Conservation (phyloP, 2,329 filamentous ascomycete genomes). For the Knufia fluminis region DNA sequence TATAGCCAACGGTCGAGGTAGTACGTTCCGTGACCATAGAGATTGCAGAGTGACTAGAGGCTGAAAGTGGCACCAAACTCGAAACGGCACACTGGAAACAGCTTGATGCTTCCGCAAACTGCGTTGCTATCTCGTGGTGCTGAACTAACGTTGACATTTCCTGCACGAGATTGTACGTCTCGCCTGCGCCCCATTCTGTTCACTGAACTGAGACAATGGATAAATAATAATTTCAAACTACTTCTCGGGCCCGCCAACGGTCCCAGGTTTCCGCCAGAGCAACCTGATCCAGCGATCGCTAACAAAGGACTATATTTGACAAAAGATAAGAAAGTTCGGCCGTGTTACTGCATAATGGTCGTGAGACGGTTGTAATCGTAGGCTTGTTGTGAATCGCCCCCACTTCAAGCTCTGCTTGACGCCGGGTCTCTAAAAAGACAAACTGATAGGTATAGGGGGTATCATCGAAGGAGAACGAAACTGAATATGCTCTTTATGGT, state of each 20-base stretch:
- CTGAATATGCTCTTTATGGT: not conserved
- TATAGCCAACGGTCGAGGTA: no score
- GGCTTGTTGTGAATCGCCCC: not conserved
- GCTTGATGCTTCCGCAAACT: no score
- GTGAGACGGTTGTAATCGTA: constrained; percentile 3
- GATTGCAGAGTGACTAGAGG: no score
- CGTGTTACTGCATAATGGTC: not conserved
- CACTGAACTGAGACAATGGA: no score
- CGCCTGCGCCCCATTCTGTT: no score
- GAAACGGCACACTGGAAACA: no score
- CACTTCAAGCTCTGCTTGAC: not conserved
- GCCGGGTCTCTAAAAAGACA: not conserved
- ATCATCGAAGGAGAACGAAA: not conserved
- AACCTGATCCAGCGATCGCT: not conserved
- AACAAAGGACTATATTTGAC: not conserved
- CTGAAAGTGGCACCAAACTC: no score
- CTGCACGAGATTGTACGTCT: no score
- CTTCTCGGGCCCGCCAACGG: not conserved
- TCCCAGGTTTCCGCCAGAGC: not conserved
- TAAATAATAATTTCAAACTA: no score
- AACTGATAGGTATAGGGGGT: not conserved
- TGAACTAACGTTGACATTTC: no score
- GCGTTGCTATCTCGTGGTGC: no score
- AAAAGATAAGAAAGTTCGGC: not conserved
- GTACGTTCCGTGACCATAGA: no score